phyloP scores from a whole-genome alignment of 768 basidiomycete species.

The Pleurotus djamor region DNA sequence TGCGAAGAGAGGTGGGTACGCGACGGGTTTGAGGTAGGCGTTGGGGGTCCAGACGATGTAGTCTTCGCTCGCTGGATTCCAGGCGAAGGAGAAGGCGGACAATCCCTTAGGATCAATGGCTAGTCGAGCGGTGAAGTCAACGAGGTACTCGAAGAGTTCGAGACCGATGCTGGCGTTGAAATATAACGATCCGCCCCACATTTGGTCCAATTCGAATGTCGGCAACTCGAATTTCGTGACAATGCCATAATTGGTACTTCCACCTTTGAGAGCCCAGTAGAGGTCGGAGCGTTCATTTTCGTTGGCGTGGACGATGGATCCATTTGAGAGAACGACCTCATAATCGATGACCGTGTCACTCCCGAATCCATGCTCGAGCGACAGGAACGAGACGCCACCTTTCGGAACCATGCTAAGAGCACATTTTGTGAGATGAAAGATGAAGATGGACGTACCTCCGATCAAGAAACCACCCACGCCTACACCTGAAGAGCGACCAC shows the following conservation, averaged over 20 bases:
- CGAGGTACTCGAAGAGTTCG: conserved; percentile 5
- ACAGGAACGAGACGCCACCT: conserved; percentile 16
- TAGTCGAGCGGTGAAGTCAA: conserved; percentile 7
- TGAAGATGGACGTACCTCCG: conserved; percentile 7
- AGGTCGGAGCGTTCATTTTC: conserved; percentile 10
- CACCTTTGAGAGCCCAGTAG: conserved; percentile 15
- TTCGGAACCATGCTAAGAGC: background rate
- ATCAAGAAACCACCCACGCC: conserved; percentile 13
- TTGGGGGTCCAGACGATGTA: conserved; percentile 8
- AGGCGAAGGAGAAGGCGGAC: conserved; percentile 6
- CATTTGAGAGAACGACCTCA: conserved; percentile 14
- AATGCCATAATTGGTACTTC: conserved; percentile 16
- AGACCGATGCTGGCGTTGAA: conserved; percentile 7
- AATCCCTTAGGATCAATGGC: conserved; percentile 4
- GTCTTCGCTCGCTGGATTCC: conserved; percentile 3
- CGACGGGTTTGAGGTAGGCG: conserved; percentile 4
- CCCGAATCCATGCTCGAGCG: conserved; percentile 10
- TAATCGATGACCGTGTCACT: conserved; percentile 12
- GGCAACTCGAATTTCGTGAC: conserved; percentile 14
- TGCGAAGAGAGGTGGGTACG: conserved; percentile 5
- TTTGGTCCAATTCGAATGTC: conserved; percentile 5
- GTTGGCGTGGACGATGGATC: conserved; percentile 9
- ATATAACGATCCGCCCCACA: conserved; percentile 13
- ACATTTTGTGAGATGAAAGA: background rate
- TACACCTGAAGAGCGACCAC: conserved; percentile 11